A percentile compares a stretch with the other conserved stretches of the same genome.
phyloP scores from a whole-genome alignment of 768 basidiomycete species.

The Lentinula boryana region DNA sequence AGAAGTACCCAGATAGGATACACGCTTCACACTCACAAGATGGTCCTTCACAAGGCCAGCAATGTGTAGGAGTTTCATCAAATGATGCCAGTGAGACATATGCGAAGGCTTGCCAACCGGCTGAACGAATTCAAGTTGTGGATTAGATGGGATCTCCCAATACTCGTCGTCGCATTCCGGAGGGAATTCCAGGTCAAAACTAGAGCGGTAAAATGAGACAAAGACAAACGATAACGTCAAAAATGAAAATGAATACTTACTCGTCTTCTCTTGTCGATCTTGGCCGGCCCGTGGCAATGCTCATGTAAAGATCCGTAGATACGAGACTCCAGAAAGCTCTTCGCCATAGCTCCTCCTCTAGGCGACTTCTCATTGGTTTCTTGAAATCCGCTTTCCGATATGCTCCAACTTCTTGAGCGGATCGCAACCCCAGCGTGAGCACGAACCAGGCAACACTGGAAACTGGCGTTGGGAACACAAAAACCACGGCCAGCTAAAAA shows the following conservation, averaged over 20 bases:
- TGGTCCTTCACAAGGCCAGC: constrained; percentile 33
- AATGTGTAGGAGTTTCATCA: constrained; percentile 41
- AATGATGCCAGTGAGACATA: constrained; percentile 33
- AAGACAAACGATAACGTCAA: constrained; percentile 14
- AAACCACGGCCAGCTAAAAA: constrained; percentile 26
- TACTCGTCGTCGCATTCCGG: constrained; percentile 49
- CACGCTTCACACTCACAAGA: constrained; percentile 25
- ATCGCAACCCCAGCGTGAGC: constrained; percentile 32
- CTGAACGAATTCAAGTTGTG: constrained; percentile 36
- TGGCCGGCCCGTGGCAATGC: constrained; percentile 37
- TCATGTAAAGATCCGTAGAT: constrained; percentile 15
- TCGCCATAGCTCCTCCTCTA: constrained; percentile 50
- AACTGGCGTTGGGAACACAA: constrained; percentile 22
- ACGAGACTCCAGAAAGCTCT: constrained; percentile 29
- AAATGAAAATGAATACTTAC: constrained; percentile 23
- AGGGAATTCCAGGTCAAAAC: constrained; percentile 44
- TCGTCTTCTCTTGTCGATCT: constrained; percentile 47
- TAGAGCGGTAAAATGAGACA: constrained; percentile 12
- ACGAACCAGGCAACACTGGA: constrained; percentile 27
- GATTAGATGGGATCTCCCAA: constrained; percentile 36
- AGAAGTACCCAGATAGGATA: background rate
- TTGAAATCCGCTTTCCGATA: constrained; percentile 27
- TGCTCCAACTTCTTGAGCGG: constrained; percentile 40
- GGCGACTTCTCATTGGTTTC: constrained; percentile 6
- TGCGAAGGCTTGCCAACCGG: constrained; percentile 35